phyloP scores from a whole-genome alignment of 1,139 yeast genomes.

The Candida tetrigidarum region DNA sequence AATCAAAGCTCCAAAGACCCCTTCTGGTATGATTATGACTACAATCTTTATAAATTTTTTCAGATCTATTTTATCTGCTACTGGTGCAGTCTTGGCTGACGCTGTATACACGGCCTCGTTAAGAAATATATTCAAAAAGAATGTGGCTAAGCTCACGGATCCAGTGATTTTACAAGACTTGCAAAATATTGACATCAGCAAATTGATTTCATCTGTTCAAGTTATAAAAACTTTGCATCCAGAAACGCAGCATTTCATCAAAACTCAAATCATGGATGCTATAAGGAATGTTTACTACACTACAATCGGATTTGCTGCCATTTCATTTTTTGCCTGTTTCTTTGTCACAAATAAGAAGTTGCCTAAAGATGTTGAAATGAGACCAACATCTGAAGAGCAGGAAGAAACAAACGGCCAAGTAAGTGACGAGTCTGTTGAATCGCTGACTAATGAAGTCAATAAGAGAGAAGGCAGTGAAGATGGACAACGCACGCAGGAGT shows the following conservation, averaged over 20 bases:
- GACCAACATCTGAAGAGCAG: not conserved
- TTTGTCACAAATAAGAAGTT: conserved; percentile 35
- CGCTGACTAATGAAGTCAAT: not conserved
- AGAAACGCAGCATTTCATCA: conserved; percentile 30
- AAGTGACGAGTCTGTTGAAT: not conserved
- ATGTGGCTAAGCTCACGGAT: conserved; percentile 23
- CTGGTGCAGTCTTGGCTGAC: conserved; percentile 37
- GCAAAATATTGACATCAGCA: conserved; percentile 13
- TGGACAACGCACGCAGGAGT: too few species aligned
- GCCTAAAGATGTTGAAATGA: conserved; percentile 21
- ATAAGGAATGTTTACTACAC: conserved; percentile 38
- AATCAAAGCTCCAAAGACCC: conserved; percentile 38
- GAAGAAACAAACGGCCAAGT: not conserved
- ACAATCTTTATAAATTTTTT: conserved; percentile 36
- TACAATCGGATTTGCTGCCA: conserved; percentile 30
- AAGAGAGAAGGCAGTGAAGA: conserved; percentile 1
- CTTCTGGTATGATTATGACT: conserved; percentile 42
- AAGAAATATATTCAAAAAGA: conserved; percentile 20
- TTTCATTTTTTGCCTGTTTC: conserved; percentile 24
- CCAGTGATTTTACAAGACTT: conserved; percentile 25
- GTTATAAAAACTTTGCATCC: conserved; percentile 26
- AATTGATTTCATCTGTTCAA: conserved; percentile 25
- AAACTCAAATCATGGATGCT: conserved; percentile 31
- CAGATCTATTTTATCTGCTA: conserved; percentile 35
- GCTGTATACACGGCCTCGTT: conserved; percentile 38